These are phyloP conservation scores for Plasmodium gonderi DNA, from an alignment of 169 alveolate species.

Conservation along the genomic window DNA sequence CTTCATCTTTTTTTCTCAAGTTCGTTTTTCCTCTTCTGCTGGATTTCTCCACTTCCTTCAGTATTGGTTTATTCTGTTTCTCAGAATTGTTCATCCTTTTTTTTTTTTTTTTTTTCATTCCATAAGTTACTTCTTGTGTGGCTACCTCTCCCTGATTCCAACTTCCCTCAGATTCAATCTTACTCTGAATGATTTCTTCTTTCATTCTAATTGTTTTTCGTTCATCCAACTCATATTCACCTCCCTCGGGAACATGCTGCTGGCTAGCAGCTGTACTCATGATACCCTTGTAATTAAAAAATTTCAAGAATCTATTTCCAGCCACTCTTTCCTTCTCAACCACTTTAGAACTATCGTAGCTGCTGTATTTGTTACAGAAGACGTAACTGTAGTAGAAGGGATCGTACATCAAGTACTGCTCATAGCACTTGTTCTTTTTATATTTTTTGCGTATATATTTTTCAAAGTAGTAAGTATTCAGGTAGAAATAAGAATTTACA, in stretches of 20 bases:
- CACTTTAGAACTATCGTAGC: constrained; percentile 13
- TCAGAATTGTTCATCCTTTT: background rate
- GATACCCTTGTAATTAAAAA: constrained; percentile 7
- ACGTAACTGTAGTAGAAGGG: constrained; percentile 44
- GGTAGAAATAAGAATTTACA: constrained; percentile 48
- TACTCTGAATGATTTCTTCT: background rate
- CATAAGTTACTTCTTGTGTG: background rate
- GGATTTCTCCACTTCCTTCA: background rate
- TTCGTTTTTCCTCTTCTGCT: background rate
- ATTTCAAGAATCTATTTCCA: constrained; percentile 1
- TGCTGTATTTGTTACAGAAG: constrained; percentile 16
- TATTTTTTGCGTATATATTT: constrained; percentile 31
- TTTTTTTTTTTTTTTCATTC: background rate
- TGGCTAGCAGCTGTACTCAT: too few relatives aligned
- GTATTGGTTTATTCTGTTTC: background rate
- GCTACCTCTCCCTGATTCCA: background rate
- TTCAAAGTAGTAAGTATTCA: constrained; percentile 58
- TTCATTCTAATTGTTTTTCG: background rate
- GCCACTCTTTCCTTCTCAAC: background rate
- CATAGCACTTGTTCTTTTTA: background rate
- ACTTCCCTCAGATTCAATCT: background rate
- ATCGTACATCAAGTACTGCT: constrained; percentile 11
- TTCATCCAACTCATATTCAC: background rate
- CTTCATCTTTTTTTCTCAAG: background rate
- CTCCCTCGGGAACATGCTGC: background rate